A percentile compares a stretch with the other conserved stretches of the same genome.
phyloP scores from a whole-genome alignment of 2,329 filamentous ascomycete species.

The Ilyonectria sp. region DNA sequence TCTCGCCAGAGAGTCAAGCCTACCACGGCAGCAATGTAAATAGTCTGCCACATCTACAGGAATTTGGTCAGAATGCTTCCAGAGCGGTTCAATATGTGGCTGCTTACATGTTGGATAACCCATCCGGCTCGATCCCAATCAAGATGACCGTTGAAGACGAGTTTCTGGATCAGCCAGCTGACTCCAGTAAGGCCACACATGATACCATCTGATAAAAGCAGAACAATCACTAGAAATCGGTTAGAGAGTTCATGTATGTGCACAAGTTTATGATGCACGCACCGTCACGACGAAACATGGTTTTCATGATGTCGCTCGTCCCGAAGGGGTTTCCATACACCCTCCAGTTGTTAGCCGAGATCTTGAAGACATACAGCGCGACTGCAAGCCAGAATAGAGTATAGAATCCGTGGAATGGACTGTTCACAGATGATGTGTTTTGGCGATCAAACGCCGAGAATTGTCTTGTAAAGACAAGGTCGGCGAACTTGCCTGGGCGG shows the following conservation, averaged over 20 bases:
- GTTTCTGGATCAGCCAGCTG: constrained; percentile 75
- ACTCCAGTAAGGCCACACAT: constrained; percentile 78
- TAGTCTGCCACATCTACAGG: constrained; percentile 75
- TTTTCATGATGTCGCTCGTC: constrained; percentile 78
- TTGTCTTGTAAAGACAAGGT: constrained; percentile 79
- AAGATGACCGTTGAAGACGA: constrained; percentile 71
- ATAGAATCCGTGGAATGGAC: constrained; percentile 85
- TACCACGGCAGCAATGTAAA: constrained; percentile 74
- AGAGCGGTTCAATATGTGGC: not conserved
- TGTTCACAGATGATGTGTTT: constrained; percentile 75
- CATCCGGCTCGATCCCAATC: constrained; percentile 79
- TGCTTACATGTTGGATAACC: constrained; percentile 77
- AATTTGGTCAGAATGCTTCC: not conserved
- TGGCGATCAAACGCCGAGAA: constrained; percentile 83
- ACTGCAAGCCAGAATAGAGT: constrained; percentile 84
- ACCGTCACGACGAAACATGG: constrained; percentile 73
- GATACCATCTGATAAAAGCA: constrained; percentile 75
- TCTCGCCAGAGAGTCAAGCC: constrained; percentile 78
- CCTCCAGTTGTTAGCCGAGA: constrained; percentile 78
- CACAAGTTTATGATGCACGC: constrained; percentile 25
- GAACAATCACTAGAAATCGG: constrained; percentile 61
- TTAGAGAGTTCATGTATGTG: not conserved
- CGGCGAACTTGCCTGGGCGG: constrained; percentile 54
- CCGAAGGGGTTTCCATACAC: constrained; percentile 79
- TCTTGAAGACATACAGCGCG: constrained; percentile 75